Conservation (phyloP, 495 filamentous ascomycete genomes). For the Aspergillus sclerotiicarbonarius region DNA sequence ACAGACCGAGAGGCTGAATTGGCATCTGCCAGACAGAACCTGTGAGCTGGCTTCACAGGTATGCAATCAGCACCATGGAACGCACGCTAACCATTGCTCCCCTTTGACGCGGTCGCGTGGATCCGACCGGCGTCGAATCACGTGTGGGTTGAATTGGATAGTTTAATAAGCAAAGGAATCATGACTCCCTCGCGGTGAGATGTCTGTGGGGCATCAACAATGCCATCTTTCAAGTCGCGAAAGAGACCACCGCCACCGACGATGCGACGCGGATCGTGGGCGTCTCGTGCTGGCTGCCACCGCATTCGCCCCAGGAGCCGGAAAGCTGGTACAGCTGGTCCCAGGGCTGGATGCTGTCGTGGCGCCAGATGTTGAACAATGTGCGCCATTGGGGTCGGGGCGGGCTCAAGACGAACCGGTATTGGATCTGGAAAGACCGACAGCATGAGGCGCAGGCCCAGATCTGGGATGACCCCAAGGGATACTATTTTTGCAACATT, state of each 20-base stretch:
- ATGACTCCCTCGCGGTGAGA: slow-evolving; percentile 53
- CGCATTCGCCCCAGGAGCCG: slow-evolving; percentile 37
- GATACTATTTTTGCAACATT: slow-evolving; percentile 71
- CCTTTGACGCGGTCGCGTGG: background rate
- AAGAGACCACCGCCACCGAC: slow-evolving; percentile 26
- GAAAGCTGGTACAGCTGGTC: slow-evolving; percentile 57
- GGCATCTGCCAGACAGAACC: too few species aligned
- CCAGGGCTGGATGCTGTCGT: slow-evolving; percentile 57
- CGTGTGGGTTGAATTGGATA: slow-evolving; percentile 16
- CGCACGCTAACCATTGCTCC: slow-evolving; percentile 2
- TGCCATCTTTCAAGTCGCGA: slow-evolving; percentile 63
- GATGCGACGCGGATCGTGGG: slow-evolving; percentile 46
- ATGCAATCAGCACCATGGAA: background rate
- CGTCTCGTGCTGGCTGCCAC: slow-evolving; percentile 63
- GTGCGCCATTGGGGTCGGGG: slow-evolving; percentile 58
- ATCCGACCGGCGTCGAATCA: background rate
- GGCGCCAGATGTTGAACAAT: slow-evolving; percentile 60
- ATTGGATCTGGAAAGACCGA: slow-evolving; percentile 55
- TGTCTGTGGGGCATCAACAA: slow-evolving; percentile 62
- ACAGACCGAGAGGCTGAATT: background rate
- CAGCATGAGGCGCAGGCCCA: slow-evolving; percentile 42
- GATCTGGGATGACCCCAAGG: slow-evolving; percentile 43
- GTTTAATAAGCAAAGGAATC: slow-evolving; percentile 43
- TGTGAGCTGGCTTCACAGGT: too few species aligned
- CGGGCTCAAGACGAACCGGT: slow-evolving; percentile 60